Evolutionary conservation across 208 protist genomes (phyloP), one percentile per base, ranked within the genome.

Genomic region (Entamoeba invadens): DNA sequence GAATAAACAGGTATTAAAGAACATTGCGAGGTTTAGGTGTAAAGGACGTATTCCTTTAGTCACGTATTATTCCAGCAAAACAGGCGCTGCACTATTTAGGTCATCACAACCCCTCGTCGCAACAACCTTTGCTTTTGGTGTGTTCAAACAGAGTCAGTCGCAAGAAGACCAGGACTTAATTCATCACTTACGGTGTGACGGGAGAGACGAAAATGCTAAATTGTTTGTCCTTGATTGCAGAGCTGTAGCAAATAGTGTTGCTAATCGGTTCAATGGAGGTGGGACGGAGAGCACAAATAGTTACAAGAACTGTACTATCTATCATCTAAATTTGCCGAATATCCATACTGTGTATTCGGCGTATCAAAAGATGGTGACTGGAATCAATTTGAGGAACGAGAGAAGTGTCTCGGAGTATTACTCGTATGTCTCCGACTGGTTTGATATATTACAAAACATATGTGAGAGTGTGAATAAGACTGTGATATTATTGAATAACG

Each of bases 401-500:
- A 4, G 94, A 94, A 0, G 96, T 96, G 96, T 91, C 95, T 47
- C 38, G 94, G 1, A 94, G 96, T 92, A 46, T 46, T 92, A 92
- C n/a, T 35, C 4, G 44, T 18, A 3, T 45, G 10, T 92, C n/a
- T n/a, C 21, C 18, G 45, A 93, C 18, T 93, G 92, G 92, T 46
- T 93, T 45, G 51, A 91, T 14, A 47, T 47, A n/a, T 44, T 93
- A 44, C 4, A 50, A 45, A 18, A 42, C 16, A 93, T 93, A 35
- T 21, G n/a, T 50, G 42, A 50, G 4, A 47, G 44, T 87, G 31
- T 46, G 44, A 3, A 3, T 14, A 44, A 46, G 45, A 93, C 45
- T 21, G 10, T 8, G 18, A 18, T 35, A 8, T 51, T 93, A 44
- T 45, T 93, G n/a, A 38, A 94, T 31, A 45, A 44, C 12, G 46